Base-by-base conservation (phyloP, 78 protist genomes). In the Guillardia theta region DNA sequence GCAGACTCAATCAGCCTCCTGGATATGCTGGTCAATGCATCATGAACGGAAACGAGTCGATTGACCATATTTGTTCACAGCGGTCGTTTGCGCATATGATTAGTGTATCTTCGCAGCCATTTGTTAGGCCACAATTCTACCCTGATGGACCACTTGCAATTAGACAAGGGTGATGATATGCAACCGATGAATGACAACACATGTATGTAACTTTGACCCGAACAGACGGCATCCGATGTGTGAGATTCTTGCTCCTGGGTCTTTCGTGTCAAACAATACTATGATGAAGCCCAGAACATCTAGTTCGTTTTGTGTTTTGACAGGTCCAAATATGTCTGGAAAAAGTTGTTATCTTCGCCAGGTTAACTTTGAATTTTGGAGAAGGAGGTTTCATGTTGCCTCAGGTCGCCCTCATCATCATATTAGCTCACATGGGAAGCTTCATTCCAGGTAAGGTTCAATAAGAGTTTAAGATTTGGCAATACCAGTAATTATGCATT, bases 241-340 rank as follows among this genome's bases (percentile, higher is more conserved):
- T 15, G 83, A 0, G 45, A 70, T 24, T 43, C 36, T 70, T 43
- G 83, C 41, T 15, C 33, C 83, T 4, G 6, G 41, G 4, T 36
- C 27, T 24, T 70, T 70, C 6, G 83, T 70, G 10, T 43, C 83
- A 12, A 70, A 70, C 83, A 70, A 70, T 24, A 22, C 83, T 22
- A 22, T 24, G 36, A 1, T 70, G 45, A 15, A 24, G 83, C 83
- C 83, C 2, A 27, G 39, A 24, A 70, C 36, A 4, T 53, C 80
- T 64, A 48, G 70, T 27, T 88, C 76, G 10, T 27, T 88, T 41
- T 45, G 54, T 41, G 70, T 48, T 48, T 36, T 88, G 27, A 48
- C 93, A 30, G 93, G 93, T 30, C 93, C 93, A 27, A 88, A 88
- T 64, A 88, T 88, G 93, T 2, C 44, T 19, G 93, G 93, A 1